Evolutionary conservation across 2,329 filamentous ascomycete genomes (phyloP).

Genomic region (Cladobotryum mycophilum): DNA sequence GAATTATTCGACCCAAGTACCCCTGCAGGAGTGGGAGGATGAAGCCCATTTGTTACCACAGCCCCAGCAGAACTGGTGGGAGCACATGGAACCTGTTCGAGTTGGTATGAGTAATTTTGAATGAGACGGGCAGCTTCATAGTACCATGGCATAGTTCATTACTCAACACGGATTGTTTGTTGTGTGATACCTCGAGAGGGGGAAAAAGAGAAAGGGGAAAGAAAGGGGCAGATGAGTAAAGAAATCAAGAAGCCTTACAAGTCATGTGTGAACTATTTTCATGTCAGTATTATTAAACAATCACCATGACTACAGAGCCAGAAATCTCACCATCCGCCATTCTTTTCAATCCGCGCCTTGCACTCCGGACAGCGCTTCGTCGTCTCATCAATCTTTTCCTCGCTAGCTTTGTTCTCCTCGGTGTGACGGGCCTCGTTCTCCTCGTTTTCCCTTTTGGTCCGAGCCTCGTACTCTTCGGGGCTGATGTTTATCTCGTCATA

Average conservation of each 20-base stretch:
- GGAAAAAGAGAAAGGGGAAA: background rate
- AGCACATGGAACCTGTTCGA: background rate
- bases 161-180: too few species aligned
- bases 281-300: background rate
- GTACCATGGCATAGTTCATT: background rate
- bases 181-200: background rate
- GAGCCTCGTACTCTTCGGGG: background rate
- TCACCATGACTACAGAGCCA: too few species aligned
- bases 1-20: background rate
- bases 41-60: background rate
- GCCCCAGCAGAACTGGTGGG: background rate
- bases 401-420: background rate
- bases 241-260: background rate
- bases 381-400: background rate
- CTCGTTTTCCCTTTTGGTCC: background rate
- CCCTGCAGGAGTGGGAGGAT: background rate
- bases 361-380: slow-evolving; percentile 3
- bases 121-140: background rate
- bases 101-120: background rate
- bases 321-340: slow-evolving; percentile 6
- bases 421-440: background rate
- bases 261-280: background rate
- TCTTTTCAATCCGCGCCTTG: slow-evolving; percentile 1
- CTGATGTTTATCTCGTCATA: background rate
- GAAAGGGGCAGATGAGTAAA: too few species aligned